Evolutionary conservation across 257 asterid genomes (phyloP).

Genomic region (Capsicum pubescens): DNA sequence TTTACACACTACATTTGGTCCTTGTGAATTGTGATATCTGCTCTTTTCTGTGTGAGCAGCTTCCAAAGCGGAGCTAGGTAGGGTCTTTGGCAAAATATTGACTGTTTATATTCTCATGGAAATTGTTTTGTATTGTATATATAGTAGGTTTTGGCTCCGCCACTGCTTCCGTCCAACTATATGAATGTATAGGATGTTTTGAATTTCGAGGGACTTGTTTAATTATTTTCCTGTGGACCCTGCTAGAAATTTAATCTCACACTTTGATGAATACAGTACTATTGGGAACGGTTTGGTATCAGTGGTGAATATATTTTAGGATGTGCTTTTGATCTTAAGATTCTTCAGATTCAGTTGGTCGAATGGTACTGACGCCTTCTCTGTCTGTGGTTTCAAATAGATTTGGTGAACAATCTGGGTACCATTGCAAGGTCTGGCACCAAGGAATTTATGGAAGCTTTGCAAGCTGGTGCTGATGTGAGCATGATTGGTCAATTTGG

Average conservation of each 20-base stretch:
- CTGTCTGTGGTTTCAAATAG: slow-evolving; percentile 36
- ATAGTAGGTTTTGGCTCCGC: too few relatives aligned
- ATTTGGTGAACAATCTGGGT: slow-evolving; percentile 82
- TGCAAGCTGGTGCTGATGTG: slow-evolving; percentile 94
- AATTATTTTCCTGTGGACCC: neutral
- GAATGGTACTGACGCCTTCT: neutral
- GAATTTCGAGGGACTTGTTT: neutral
- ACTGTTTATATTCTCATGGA: too few relatives aligned
- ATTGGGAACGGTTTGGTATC: too few relatives aligned
- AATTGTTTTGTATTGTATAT: too few relatives aligned
- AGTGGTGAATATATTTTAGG: neutral
- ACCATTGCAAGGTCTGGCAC: slow-evolving; percentile 87
- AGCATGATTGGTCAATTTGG: slow-evolving; percentile 92
- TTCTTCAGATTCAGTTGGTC: neutral
- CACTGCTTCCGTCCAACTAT: neutral
- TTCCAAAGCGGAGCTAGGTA: neutral
- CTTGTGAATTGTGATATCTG: neutral
- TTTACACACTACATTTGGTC: neutral
- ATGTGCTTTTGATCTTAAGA: neutral
- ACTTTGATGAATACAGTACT: neutral
- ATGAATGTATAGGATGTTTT: neutral
- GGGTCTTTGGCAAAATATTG: too few relatives aligned
- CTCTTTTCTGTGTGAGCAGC: neutral
- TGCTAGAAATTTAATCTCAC: neutral
- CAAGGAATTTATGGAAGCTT: slow-evolving; percentile 81